Percentiles rank a stretch among this genome's conserved stretches.
Evolutionary conservation across 2,329 filamentous ascomycete species (phyloP).

Genomic region (Claviceps spartinae): DNA sequence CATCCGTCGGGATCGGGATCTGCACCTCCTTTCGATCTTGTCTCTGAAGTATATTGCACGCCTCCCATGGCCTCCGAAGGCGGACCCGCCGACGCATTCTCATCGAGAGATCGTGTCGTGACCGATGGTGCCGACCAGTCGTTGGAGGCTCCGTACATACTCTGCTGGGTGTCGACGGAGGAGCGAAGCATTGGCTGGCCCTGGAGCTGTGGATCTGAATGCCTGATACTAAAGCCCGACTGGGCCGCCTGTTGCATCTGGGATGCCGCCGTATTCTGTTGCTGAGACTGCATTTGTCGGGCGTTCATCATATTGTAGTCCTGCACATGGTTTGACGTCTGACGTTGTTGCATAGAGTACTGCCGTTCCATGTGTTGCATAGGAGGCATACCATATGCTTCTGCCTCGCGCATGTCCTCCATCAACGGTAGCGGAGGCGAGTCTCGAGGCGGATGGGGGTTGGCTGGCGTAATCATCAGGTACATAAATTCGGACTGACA

Average conservation of each 20-base stretch:
- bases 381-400: slow-evolving; percentile 34
- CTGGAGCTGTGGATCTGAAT: slow-evolving; percentile 28
- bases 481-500: slow-evolving; percentile 55
- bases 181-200: slow-evolving; percentile 39
- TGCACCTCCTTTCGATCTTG: slow-evolving; percentile 31
- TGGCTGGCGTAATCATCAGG: slow-evolving; percentile 53
- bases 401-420: slow-evolving; percentile 45
- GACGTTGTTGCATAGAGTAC: slow-evolving; percentile 23
- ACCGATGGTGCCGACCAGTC: slow-evolving; percentile 23
- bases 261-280: slow-evolving; percentile 50
- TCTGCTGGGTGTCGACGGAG: slow-evolving; percentile 33
- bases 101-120: slow-evolving; percentile 22
- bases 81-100: slow-evolving; percentile 16
- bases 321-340: slow-evolving; percentile 42
- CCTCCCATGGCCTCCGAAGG: slow-evolving; percentile 26
- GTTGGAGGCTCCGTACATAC: slow-evolving; percentile 23
- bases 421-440: slow-evolving; percentile 44
- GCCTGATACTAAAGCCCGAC: slow-evolving; percentile 20
- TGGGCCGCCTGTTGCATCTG: slow-evolving; percentile 28
- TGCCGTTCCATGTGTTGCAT: slow-evolving; percentile 27
- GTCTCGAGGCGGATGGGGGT: slow-evolving; percentile 51
- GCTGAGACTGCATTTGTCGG: slow-evolving; percentile 39
- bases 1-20: slow-evolving; percentile 58
- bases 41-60: slow-evolving; percentile 27
- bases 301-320: slow-evolving; percentile 37